phyloP scores from a whole-genome alignment of 129 eudicot genomes.

The carrot (Daucus carota) region DH1_v3.0 NC_030389.2:32792501-32793000 shows the following conservation, averaged over 20 bases:
- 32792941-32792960: background rate
- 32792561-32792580: slow-evolving; percentile 28
- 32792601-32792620: slow-evolving; percentile 20
- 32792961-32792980: background rate
- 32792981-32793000: background rate
- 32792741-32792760: slow-evolving; percentile 7
- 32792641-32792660: slow-evolving; percentile 22
- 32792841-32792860: slow-evolving; percentile 37
- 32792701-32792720: slow-evolving; percentile 6
- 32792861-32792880: slow-evolving; percentile 65
- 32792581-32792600: slow-evolving; percentile 9
- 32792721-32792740: slow-evolving; percentile 20
- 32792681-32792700: slow-evolving; percentile 20
- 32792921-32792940: background rate
- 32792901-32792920: slow-evolving; percentile 65
- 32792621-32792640: slow-evolving; percentile 10
- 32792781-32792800: background rate
- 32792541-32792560: slow-evolving; percentile 20
- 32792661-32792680: too few relatives aligned
- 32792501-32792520: background rate
- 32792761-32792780: background rate
- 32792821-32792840: slow-evolving; percentile 23
- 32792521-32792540: background rate
- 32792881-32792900: slow-evolving; percentile 54
- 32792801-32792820: background rate